These are phyloP conservation scores for Persicaria maculosa DNA, from an alignment of 148 eudicot species.

Conservation along the genomic window DNA sequence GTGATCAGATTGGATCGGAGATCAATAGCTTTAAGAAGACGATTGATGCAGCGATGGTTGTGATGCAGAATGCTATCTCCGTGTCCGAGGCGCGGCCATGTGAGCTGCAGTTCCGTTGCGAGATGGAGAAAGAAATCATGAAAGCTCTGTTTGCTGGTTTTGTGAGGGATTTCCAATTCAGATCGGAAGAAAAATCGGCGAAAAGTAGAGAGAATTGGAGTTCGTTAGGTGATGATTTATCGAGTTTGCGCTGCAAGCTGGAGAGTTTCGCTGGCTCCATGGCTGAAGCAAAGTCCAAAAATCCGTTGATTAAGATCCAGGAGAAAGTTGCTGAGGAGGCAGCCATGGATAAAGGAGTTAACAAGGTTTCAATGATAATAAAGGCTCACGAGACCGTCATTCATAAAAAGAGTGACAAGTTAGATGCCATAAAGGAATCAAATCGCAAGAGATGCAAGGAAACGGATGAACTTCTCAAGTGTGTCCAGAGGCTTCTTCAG, in stretches of 20 bases:
- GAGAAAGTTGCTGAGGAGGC: constrained; percentile 17
- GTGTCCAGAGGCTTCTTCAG: constrained; percentile 21
- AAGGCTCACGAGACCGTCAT: constrained; percentile 40
- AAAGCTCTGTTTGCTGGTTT: constrained; percentile 33
- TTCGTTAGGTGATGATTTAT: constrained; percentile 26
- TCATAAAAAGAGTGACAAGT: constrained; percentile 25
- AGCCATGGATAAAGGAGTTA: constrained; percentile 15
- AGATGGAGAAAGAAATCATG: constrained; percentile 41
- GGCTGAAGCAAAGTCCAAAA: constrained; percentile 14
- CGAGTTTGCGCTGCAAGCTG: constrained; percentile 29
- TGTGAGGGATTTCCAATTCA: constrained; percentile 22
- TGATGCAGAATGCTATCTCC: constrained; percentile 28
- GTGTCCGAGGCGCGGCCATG: constrained; percentile 29
- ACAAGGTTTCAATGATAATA: constrained; percentile 32
- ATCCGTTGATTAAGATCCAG: constrained; percentile 12
- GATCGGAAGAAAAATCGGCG: constrained; percentile 15
- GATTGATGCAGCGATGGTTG: constrained; percentile 46
- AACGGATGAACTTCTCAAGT: constrained; percentile 14
- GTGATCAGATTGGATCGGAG: constrained; percentile 53
- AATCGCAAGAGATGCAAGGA: constrained; percentile 13
- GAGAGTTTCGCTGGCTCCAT: constrained; percentile 12
- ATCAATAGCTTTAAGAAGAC: constrained; percentile 53
- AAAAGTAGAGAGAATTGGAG: constrained; percentile 9
- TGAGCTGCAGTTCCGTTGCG: constrained; percentile 45
- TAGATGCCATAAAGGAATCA: constrained; percentile 2